These are phyloP conservation scores for Asterochloris sp. DNA, from an alignment of 139 green algal species.

Conservation along the genomic window DNA sequence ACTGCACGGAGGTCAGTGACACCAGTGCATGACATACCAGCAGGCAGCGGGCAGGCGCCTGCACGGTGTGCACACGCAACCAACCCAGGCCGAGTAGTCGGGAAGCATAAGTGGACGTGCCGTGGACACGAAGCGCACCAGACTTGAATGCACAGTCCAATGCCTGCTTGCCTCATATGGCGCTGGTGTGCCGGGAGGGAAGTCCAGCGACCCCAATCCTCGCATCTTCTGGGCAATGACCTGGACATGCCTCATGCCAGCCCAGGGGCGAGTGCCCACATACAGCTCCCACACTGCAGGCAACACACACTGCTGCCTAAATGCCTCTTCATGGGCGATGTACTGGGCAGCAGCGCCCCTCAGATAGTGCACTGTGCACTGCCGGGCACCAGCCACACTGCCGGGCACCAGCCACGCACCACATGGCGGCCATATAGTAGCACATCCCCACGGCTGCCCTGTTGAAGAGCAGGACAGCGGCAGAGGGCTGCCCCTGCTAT, in stretches of 20 bases:
- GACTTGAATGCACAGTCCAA: too few species aligned
- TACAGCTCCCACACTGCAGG: slow-evolving; percentile 55
- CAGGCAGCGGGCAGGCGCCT: too few species aligned
- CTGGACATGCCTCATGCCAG: slow-evolving; percentile 45
- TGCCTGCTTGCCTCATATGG: slow-evolving; percentile 22
- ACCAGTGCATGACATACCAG: too few species aligned
- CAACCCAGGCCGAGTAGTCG: too few species aligned
- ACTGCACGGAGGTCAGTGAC: too few species aligned
- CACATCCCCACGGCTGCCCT: too few species aligned
- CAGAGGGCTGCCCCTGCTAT: background rate
- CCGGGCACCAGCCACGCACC: background rate
- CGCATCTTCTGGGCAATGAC: slow-evolving; percentile 29
- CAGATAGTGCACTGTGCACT: background rate
- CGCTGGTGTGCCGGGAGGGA: slow-evolving; percentile 34
- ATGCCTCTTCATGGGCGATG: too few species aligned
- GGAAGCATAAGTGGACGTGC: too few species aligned
- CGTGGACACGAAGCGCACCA: too few species aligned
- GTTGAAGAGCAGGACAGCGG: background rate
- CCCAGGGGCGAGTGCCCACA: slow-evolving; percentile 39
- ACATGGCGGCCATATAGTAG: background rate
- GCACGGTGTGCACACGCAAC: too few species aligned
- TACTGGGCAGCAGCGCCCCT: background rate
- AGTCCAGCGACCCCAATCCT: slow-evolving; percentile 20
- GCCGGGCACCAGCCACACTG: background rate
- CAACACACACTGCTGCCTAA: background rate